phyloP scores from a whole-genome alignment of 1,139 yeast species.

The Geotrichum histeridarum region DNA sequence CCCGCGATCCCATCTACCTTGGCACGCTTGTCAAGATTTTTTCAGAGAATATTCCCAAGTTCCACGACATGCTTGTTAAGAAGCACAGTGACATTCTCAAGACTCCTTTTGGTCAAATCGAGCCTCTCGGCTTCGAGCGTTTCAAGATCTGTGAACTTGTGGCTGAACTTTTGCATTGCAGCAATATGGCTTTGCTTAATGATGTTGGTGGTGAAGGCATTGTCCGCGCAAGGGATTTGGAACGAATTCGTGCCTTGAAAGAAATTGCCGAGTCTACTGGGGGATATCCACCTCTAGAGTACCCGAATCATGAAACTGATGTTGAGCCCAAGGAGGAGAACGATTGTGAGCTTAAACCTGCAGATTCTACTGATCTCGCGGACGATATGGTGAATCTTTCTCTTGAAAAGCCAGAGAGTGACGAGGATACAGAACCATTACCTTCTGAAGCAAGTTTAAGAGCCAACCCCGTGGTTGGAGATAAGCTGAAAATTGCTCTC shows the following conservation, averaged over 20 bases:
- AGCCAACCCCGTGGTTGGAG: slow-evolving; percentile 79
- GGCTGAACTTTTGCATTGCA: slow-evolving; percentile 92
- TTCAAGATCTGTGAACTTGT: slow-evolving; percentile 91
- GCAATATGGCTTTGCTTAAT: slow-evolving; percentile 90
- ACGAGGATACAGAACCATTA: background rate
- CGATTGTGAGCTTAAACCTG: background rate
- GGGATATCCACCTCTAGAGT: slow-evolving; percentile 7
- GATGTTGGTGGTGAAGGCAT: slow-evolving; percentile 78
- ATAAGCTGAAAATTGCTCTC: slow-evolving; percentile 75
- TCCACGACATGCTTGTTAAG: slow-evolving; percentile 51
- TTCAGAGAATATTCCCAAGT: slow-evolving; percentile 67
- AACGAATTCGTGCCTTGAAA: slow-evolving; percentile 49
- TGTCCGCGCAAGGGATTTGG: slow-evolving; percentile 68
- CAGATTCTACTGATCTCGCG: background rate
- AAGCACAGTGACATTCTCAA: slow-evolving; percentile 41
- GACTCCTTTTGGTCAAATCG: slow-evolving; percentile 70
- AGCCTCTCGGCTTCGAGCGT: slow-evolving; percentile 92
- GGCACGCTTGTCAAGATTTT: slow-evolving; percentile 82
- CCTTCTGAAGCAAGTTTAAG: slow-evolving; percentile 40
- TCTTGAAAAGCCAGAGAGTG: slow-evolving; percentile 1
- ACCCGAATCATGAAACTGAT: background rate
- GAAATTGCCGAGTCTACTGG: slow-evolving; percentile 25
- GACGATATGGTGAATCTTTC: slow-evolving; percentile 4
- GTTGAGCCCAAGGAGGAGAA: background rate
- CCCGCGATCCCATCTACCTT: slow-evolving; percentile 89